Evolutionary conservation across 371 early-diverging fungal species (phyloP).

Genomic region (Syncephalastrum racemosum): DNA sequence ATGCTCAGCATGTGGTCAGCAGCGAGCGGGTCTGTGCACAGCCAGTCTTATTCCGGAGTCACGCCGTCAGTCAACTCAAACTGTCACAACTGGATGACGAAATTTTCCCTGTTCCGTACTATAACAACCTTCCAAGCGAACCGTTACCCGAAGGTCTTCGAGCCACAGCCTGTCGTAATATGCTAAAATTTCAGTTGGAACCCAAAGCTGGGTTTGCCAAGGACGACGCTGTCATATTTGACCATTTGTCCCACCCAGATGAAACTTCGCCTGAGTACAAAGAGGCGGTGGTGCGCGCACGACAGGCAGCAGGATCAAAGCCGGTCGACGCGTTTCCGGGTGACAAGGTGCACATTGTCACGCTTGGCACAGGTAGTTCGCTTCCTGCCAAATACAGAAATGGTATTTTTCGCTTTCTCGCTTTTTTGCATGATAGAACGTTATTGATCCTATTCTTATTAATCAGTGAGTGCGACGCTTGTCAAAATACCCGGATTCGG

Average conservation of each 20-base stretch:
- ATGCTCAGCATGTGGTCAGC: slow-evolving; percentile 65
- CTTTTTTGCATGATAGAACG: slow-evolving; percentile 6
- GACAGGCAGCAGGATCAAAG: slow-evolving; percentile 28
- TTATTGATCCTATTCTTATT: slow-evolving; percentile 4
- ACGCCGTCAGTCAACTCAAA: slow-evolving; percentile 56
- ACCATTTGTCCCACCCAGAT: slow-evolving; percentile 18
- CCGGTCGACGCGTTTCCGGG: slow-evolving; percentile 45
- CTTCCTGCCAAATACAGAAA: slow-evolving; percentile 97
- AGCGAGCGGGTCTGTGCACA: slow-evolving; percentile 57
- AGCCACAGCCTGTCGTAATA: slow-evolving; percentile 29
- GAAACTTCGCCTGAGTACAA: slow-evolving; percentile 12
- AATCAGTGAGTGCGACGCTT: slow-evolving; percentile 81
- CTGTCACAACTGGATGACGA: slow-evolving; percentile 57
- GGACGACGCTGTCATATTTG: slow-evolving; percentile 20
- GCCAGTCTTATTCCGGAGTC: slow-evolving; percentile 57
- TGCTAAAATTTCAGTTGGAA: slow-evolving; percentile 30
- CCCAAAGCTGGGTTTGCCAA: slow-evolving; percentile 22
- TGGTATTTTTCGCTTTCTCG: slow-evolving; percentile 52
- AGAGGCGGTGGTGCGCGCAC: slow-evolving; percentile 28
- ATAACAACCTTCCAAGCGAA: slow-evolving; percentile 27
- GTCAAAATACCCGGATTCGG: slow-evolving; percentile 63
- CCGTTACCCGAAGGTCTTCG: no score
- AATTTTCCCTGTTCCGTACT: slow-evolving; percentile 69
- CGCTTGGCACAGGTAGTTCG: slow-evolving; percentile 97
- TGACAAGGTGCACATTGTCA: slow-evolving; percentile 56